A percentile compares a stretch with the other conserved stretches of the same genome.
These are phyloP conservation scores for Neonectria hederae DNA, from an alignment of 2,329 filamentous ascomycete species.

Conservation along the genomic window DNA sequence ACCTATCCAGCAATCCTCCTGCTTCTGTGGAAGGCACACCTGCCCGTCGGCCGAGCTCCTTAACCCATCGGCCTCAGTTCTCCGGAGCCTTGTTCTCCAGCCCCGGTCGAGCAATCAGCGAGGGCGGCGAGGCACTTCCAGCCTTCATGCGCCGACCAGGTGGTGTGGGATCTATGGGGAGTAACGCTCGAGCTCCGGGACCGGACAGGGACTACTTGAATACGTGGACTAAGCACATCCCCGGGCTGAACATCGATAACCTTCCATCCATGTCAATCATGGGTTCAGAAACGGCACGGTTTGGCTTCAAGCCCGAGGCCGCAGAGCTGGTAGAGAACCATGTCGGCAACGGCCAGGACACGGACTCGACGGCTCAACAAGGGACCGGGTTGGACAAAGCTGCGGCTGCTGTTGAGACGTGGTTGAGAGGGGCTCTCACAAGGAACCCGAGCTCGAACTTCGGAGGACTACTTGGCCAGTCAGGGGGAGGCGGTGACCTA, in stretches of 20 bases:
- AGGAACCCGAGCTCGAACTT: constrained; percentile 66
- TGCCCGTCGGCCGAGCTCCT: constrained; percentile 56
- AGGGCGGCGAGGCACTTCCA: constrained; percentile 53
- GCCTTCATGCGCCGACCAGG: constrained; percentile 83
- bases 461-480: constrained; percentile 51
- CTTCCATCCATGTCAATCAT: constrained; percentile 73
- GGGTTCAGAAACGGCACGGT: constrained; percentile 67
- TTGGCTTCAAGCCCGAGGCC: constrained; percentile 59
- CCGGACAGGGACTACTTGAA: constrained; percentile 88
- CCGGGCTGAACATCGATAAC: constrained; percentile 76
- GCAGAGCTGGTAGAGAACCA: constrained; percentile 62
- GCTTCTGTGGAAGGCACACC: constrained; percentile 47
- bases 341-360: constrained; percentile 58
- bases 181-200: constrained; percentile 76
- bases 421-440: constrained; percentile 83
- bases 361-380: constrained; percentile 53
- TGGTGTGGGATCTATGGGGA: constrained; percentile 84
- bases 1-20: constrained; percentile 60
- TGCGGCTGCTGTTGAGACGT: constrained; percentile 87
- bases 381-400: constrained; percentile 78
- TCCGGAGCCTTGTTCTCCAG: constrained; percentile 48
- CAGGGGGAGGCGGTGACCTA: constrained; percentile 63
- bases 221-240: constrained; percentile 84
- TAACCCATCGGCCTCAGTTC: constrained; percentile 49
- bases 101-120: constrained; percentile 51